Conservation (phyloP, 2,329 filamentous ascomycete genomes). For the Colletotrichum echinochloae region DNA sequence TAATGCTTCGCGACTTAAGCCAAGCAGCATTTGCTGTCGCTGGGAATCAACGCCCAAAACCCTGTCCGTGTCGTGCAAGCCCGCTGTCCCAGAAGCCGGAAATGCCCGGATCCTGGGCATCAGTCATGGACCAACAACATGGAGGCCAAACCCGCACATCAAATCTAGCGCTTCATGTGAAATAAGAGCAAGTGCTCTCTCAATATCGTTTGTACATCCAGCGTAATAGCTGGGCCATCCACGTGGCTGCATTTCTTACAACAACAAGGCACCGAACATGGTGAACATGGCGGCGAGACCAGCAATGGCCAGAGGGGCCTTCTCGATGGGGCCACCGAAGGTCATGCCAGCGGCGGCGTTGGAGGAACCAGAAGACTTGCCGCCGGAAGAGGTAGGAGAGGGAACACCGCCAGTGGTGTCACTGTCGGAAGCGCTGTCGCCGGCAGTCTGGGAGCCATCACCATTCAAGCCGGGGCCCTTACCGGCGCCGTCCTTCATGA, state of each 20-base stretch:
- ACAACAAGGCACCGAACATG: constrained; percentile 54
- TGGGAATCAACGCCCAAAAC: background rate
- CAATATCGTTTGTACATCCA: constrained; percentile 39
- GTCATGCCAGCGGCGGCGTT: constrained; percentile 48
- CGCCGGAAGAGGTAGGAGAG: constrained; percentile 52
- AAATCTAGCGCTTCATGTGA: constrained; percentile 37
- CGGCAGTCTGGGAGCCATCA: constrained; percentile 65
- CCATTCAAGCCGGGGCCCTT: constrained; percentile 65
- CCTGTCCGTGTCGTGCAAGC: constrained; percentile 5
- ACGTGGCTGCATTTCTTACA: constrained; percentile 47
- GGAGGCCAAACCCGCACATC: constrained; percentile 12
- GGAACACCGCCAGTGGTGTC: constrained; percentile 58
- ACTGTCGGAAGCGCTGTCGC: constrained; percentile 51
- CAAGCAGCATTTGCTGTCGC: background rate
- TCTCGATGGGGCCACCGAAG: constrained; percentile 41
- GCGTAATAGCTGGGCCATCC: constrained; percentile 12
- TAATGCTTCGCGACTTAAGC: background rate
- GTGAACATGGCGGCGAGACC: constrained; percentile 52
- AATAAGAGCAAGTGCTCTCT: constrained; percentile 21
- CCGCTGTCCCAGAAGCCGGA: constrained; percentile 23
- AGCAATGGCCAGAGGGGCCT: constrained; percentile 51
- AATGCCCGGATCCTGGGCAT: constrained; percentile 22
- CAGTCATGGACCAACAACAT: constrained; percentile 27
- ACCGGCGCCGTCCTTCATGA: constrained; percentile 66
- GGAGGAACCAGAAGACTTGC: constrained; percentile 50